Conservation (phyloP, 2,329 filamentous ascomycete genomes). For the Fusarium sublunatum region DNA sequence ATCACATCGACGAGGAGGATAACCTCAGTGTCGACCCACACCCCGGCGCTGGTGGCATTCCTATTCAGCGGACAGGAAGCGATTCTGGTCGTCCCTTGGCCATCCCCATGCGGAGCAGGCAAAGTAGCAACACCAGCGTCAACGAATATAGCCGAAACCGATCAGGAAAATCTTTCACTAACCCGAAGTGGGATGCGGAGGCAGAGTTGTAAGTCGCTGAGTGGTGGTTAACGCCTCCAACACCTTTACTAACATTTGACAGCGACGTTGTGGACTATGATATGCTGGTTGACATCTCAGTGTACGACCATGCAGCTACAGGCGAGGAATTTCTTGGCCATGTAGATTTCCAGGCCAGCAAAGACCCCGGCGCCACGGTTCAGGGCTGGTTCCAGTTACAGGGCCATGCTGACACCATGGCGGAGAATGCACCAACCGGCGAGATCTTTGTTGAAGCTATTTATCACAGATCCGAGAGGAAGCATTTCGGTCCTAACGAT, state of each 20-base stretch:
- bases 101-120: constrained; percentile 95
- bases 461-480: constrained; percentile 89
- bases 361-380: constrained; percentile 74
- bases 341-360: constrained; percentile 79
- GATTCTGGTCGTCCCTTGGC: constrained; percentile 87
- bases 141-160: constrained; percentile 73
- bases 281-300: constrained; percentile 89
- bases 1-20: constrained; percentile 71
- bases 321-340: constrained; percentile 94
- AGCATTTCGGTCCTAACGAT: constrained; percentile 92
- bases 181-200: constrained; percentile 95
- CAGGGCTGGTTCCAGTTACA: constrained; percentile 88
- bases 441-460: constrained; percentile 89
- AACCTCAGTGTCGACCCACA: constrained; percentile 59
- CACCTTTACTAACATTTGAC: constrained; percentile 28
- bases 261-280: constrained; percentile 95
- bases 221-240: not conserved
- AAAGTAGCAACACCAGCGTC: constrained; percentile 93
- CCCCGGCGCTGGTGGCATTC: constrained; percentile 61
- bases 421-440: constrained; percentile 80
- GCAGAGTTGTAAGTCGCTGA: constrained; percentile 81
- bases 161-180: constrained; percentile 72
- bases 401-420: constrained; percentile 76
- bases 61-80: constrained; percentile 77
- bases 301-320: constrained; percentile 84